Conservation (phyloP, 2,329 filamentous ascomycete species). For the Pyricularia pennisetigena region DNA sequence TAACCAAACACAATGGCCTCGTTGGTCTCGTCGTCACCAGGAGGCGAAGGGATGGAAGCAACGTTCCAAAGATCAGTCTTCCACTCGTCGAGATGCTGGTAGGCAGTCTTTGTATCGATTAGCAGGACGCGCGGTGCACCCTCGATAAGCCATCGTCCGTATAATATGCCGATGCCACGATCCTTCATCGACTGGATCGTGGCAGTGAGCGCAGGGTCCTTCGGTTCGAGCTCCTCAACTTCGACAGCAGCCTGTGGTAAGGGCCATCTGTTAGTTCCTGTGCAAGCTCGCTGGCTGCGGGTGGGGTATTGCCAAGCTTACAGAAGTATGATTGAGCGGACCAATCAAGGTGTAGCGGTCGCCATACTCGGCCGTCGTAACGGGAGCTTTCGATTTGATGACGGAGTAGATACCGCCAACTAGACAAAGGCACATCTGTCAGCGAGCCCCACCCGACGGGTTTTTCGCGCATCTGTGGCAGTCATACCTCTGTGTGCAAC, state of each 20-base stretch:
- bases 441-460: neutral
- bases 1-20: conserved; percentile 98
- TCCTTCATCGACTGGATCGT: conserved; percentile 92
- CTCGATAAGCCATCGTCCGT: conserved; percentile 96
- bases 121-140: conserved; percentile 88
- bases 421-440: conserved; percentile 22
- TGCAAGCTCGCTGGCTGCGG: neutral
- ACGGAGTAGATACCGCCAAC: conserved; percentile 99
- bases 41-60: conserved; percentile 87
- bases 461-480: neutral
- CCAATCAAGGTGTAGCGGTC: conserved; percentile 93
- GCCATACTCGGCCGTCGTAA: conserved; percentile 97
- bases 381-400: conserved; percentile 96
- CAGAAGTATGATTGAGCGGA: conserved; percentile 82
- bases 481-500: conserved; percentile 84
- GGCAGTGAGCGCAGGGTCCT: conserved; percentile 64
- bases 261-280: conserved; percentile 10
- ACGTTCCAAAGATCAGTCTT: conserved; percentile 92
- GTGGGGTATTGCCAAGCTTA: conserved; percentile 32
- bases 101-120: conserved; percentile 90
- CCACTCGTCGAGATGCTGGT: conserved; percentile 90
- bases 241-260: conserved; percentile 78
- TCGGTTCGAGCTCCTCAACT: conserved; percentile 85
- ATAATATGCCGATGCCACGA: conserved; percentile 79
- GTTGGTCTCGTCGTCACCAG: conserved; percentile 88